Evolutionary conservation across 2,329 filamentous ascomycete species (phyloP).

Genomic region (Penicillium sp.): DNA sequence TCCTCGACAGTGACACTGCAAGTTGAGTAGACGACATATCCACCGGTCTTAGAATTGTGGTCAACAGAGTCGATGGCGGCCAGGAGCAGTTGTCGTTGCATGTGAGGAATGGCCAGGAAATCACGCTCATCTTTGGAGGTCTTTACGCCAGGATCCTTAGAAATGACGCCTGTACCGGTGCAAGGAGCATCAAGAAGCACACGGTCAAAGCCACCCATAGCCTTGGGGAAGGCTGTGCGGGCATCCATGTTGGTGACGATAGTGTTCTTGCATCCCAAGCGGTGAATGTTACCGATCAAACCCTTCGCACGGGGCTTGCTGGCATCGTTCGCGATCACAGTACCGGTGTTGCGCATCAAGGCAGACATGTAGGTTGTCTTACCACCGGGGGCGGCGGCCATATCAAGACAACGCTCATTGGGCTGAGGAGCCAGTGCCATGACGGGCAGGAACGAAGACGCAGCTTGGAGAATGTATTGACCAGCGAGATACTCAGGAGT

Average conservation of each 20-base stretch:
- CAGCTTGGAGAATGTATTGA: conserved; percentile 96
- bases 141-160: conserved; percentile 95
- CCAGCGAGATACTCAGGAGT: conserved; percentile 97
- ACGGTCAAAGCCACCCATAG: conserved; percentile 93
- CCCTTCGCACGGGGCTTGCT: conserved; percentile 92
- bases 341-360: conserved; percentile 95
- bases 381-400: conserved; percentile 93
- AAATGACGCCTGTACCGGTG: conserved; percentile 94
- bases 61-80: conserved; percentile 94
- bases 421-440: conserved; percentile 96
- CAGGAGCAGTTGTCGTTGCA: conserved; percentile 90
- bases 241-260: conserved; percentile 96
- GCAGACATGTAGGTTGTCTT: conserved; percentile 97
- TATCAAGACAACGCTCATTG: conserved; percentile 84
- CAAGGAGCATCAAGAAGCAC: conserved; percentile 93
- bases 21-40: conserved; percentile 94
- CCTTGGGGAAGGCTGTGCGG: conserved; percentile 79
- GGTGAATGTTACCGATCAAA: conserved; percentile 97
- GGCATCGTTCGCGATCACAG: conserved; percentile 93
- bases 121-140: conserved; percentile 97
- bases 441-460: conserved; percentile 92
- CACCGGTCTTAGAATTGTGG: conserved; percentile 85
- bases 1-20: conserved; percentile 94
- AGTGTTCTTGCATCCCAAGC: conserved; percentile 87
- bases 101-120: conserved; percentile 88